These are phyloP conservation scores for Paramecium primaurelia DNA, from an alignment of 73 alveolate species.

Conservation along the genomic window DNA sequence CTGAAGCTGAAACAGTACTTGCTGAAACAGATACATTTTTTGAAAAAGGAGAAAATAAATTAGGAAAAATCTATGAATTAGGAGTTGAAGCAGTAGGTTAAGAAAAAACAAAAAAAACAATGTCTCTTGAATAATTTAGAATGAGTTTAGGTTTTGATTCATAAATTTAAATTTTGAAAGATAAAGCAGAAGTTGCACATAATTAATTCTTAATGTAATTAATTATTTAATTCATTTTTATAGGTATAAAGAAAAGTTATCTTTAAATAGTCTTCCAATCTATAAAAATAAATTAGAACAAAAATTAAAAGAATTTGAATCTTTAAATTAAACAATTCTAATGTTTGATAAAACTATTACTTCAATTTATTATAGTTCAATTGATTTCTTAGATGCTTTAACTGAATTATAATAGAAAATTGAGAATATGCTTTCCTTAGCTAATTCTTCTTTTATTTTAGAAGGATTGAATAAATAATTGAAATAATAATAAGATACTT, in stretches of 20 bases:
- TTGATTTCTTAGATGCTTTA: neutral
- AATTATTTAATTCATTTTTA: neutral
- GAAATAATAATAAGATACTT: neutral
- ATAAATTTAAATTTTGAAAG: neutral
- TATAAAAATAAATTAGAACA: neutral
- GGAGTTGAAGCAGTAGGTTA: conserved; percentile 18
- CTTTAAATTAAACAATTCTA: neutral
- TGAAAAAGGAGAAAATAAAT: neutral
- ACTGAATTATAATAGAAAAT: neutral
- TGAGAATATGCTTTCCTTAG: conserved; percentile 15
- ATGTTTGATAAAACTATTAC: conserved; percentile 10
- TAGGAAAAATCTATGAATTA: neutral
- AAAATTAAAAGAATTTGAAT: conserved; percentile 7
- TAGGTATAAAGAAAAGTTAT: conserved; percentile 13
- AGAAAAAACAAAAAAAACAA: neutral
- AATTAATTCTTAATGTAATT: neutral
- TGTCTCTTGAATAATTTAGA: neutral
- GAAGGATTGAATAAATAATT: neutral
- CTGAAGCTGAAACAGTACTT: neutral
- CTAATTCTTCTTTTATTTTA: neutral
- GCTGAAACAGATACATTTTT: neutral
- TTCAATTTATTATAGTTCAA: neutral
- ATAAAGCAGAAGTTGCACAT: neutral
- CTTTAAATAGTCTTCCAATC: conserved; percentile 4
- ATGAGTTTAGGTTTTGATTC: conserved; percentile 30